phyloP scores from a whole-genome alignment of 148 eudicot species.

The Amaranthus palmeri region DNA sequence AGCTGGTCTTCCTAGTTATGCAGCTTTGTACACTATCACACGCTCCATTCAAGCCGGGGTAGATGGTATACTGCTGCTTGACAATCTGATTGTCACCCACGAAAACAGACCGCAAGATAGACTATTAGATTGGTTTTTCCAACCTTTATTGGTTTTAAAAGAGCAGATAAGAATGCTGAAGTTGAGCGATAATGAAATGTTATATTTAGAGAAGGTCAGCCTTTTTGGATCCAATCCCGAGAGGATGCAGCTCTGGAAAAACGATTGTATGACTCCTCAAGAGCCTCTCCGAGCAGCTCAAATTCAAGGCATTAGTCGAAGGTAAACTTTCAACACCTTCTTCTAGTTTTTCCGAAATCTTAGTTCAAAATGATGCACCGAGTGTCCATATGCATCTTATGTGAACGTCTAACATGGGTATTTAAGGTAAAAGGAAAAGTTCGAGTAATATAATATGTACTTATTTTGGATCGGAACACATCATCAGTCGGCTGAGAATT shows the following conservation, averaged over 20 bases:
- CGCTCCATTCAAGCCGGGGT: slow-evolving; percentile 60
- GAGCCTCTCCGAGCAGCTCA: slow-evolving; percentile 81
- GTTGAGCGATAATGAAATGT: slow-evolving; percentile 55
- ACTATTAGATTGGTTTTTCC: slow-evolving; percentile 84
- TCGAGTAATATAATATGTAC: background rate
- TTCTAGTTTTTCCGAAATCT: background rate
- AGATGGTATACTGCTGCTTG: slow-evolving; percentile 56
- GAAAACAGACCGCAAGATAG: slow-evolving; percentile 75
- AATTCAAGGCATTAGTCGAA: slow-evolving; percentile 82
- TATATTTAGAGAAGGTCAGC: slow-evolving; percentile 58
- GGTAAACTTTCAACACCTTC: slow-evolving; percentile 39
- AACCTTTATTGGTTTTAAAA: slow-evolving; percentile 75
- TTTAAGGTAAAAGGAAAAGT: background rate
- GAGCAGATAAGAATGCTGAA: slow-evolving; percentile 65
- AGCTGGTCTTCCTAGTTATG: slow-evolving; percentile 68
- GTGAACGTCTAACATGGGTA: background rate
- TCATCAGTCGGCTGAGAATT: background rate
- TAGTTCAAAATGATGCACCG: background rate
- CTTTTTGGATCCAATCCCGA: slow-evolving; percentile 52
- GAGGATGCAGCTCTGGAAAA: slow-evolving; percentile 63
- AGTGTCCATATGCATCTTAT: background rate
- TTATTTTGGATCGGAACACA: background rate
- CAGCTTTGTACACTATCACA: slow-evolving; percentile 47
- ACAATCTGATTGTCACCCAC: slow-evolving; percentile 49
- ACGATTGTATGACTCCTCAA: slow-evolving; percentile 51